Evolutionary conservation across 2,329 filamentous ascomycete species (phyloP).

Genomic region (Apiospora hydei): DNA sequence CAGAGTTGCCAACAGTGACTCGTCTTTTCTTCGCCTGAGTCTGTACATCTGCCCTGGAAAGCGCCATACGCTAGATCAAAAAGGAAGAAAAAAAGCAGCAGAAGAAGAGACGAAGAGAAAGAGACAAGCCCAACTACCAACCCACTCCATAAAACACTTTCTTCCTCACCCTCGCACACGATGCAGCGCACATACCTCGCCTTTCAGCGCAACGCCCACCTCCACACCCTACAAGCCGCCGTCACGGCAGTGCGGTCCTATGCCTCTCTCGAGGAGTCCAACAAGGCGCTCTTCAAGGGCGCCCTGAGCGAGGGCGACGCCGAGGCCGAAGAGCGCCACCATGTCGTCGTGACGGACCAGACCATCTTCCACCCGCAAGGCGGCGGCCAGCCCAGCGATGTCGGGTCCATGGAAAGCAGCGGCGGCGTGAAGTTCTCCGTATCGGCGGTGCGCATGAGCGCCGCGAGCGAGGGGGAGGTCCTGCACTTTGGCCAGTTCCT

Average conservation of each 20-base stretch:
- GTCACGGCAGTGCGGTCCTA: constrained; percentile 58
- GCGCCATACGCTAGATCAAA: background rate
- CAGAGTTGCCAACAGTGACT: background rate
- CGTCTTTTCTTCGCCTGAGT: background rate
- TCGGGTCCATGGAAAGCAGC: constrained; percentile 59
- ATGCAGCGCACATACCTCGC: constrained; percentile 52
- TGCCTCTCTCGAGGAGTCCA: constrained; percentile 55
- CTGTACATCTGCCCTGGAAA: background rate
- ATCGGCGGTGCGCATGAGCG: constrained; percentile 62
- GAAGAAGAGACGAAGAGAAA: too few species aligned
- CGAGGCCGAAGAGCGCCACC: constrained; percentile 30
- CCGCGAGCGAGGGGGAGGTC: constrained; percentile 59
- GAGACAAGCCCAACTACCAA: background rate
- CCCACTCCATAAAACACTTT: background rate
- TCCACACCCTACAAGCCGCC: constrained; percentile 39
- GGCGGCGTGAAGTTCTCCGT: constrained; percentile 56
- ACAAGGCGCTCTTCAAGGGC: constrained; percentile 66
- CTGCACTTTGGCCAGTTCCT: constrained; percentile 72
- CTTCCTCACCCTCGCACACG: background rate
- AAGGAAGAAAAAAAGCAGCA: background rate
- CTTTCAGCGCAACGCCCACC: constrained; percentile 44
- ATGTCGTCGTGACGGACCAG: constrained; percentile 65
- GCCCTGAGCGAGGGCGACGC: constrained; percentile 49
- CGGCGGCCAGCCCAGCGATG: constrained; percentile 75
- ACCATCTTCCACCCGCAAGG: constrained; percentile 83